Conservation (phyloP, 2,329 filamentous ascomycete genomes). For the Xylariales sp. region DNA sequence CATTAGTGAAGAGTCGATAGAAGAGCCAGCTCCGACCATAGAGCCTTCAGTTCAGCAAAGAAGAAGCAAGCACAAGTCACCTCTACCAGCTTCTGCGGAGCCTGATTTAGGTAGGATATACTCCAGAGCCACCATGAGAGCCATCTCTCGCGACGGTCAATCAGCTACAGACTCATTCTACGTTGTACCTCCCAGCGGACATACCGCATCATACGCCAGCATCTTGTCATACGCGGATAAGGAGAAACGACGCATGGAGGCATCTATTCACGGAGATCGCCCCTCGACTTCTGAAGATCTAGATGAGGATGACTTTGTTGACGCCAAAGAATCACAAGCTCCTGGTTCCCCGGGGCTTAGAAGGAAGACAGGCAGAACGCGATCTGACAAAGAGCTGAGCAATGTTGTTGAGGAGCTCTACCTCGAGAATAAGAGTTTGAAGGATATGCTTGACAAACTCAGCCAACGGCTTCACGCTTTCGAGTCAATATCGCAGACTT, state of each 20-base stretch:
- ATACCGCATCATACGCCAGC: slow-evolving; percentile 88
- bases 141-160: slow-evolving; percentile 66
- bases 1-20: slow-evolving; percentile 41
- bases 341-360: slow-evolving; percentile 36
- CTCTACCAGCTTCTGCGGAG: slow-evolving; percentile 38
- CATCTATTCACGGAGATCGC: slow-evolving; percentile 36
- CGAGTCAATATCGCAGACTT: slow-evolving; percentile 86
- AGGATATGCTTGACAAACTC: slow-evolving; percentile 79
- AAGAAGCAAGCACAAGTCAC: slow-evolving; percentile 29
- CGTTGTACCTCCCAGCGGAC: slow-evolving; percentile 86
- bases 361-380: slow-evolving; percentile 34
- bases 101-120: slow-evolving; percentile 82
- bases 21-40: slow-evolving; percentile 38
- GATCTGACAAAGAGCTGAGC: slow-evolving; percentile 39
- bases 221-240: slow-evolving; percentile 72
- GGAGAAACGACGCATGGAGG: slow-evolving; percentile 56
- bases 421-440: slow-evolving; percentile 82
- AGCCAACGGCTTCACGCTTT: slow-evolving; percentile 87
- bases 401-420: slow-evolving; percentile 85
- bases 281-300: slow-evolving; percentile 47
- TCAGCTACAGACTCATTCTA: slow-evolving; percentile 78
- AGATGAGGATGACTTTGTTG: slow-evolving; percentile 82
- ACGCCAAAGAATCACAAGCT: slow-evolving; percentile 67
- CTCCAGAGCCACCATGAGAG: slow-evolving; percentile 77
- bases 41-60: slow-evolving; percentile 33